Conservation (phyloP, 179 eudicot species). For the Silene noctiflora region DNA sequence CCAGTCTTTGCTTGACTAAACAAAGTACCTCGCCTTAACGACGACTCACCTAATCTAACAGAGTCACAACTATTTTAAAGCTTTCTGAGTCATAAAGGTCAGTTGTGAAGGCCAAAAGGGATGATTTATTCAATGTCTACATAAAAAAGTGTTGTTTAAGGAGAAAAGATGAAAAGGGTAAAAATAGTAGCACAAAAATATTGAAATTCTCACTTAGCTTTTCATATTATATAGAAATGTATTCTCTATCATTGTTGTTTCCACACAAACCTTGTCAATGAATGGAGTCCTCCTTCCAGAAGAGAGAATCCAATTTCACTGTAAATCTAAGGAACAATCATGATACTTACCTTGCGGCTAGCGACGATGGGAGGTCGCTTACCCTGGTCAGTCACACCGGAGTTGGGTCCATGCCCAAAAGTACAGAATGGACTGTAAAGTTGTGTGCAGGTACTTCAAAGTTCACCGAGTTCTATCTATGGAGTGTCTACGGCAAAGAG, state of each 20-base stretch:
- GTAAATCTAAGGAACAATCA: constrained; percentile 8
- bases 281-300: constrained; percentile 9
- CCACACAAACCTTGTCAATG: not conserved
- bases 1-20: not conserved
- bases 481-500: not conserved
- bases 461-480: not conserved
- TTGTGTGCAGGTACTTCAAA: not conserved
- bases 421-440: not conserved
- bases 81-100: not conserved
- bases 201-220: not conserved
- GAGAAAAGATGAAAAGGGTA: not conserved
- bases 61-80: not conserved
- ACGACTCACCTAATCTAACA: not conserved
- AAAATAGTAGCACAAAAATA: not conserved
- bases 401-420: not conserved
- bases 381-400: not conserved
- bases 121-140: not conserved
- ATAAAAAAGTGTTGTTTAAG: not conserved
- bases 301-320: not conserved
- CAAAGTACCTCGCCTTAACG: not conserved
- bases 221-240: not conserved
- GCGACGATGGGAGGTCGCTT: constrained; percentile 2
- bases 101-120: not conserved
- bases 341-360: not conserved
- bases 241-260: not conserved